Conservation (phyloP, 495 filamentous ascomycete species). For the Penicillium riverlandense region DNA sequence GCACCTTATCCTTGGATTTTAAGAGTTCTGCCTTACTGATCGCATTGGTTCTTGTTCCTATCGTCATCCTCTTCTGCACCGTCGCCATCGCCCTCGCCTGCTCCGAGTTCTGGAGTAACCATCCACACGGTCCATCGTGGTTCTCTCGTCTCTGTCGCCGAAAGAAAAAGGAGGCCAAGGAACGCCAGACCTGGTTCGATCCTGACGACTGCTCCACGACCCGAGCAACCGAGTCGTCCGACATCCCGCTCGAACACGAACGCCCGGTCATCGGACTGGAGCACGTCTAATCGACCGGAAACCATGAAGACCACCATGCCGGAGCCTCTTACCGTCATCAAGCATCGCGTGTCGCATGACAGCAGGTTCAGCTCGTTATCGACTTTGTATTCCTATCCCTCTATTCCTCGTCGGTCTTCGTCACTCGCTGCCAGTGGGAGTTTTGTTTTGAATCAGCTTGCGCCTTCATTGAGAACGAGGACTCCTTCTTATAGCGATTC, state of each 20-base stretch:
- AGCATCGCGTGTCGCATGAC: neutral
- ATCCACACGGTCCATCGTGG: conserved; percentile 6
- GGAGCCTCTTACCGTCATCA: conserved; percentile 9
- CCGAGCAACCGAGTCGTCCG: conserved; percentile 13
- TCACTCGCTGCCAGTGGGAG: conserved; percentile 11
- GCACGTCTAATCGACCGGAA: conserved; percentile 9
- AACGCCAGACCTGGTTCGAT: conserved; percentile 13
- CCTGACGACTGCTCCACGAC: conserved; percentile 8
- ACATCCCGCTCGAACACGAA: conserved; percentile 9
- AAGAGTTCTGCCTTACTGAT: conserved; percentile 36
- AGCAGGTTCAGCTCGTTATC: conserved; percentile 5
- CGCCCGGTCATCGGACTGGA: conserved; percentile 10
- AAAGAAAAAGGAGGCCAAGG: conserved; percentile 1
- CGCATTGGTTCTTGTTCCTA: conserved; percentile 49
- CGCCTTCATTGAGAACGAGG: conserved; percentile 19
- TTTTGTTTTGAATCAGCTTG: conserved; percentile 4
- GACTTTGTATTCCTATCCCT: conserved; percentile 9
- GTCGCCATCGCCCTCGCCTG: conserved; percentile 42
- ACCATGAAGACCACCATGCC: conserved; percentile 4
- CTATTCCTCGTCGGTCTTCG: conserved; percentile 19
- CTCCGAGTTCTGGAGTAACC: conserved; percentile 28
- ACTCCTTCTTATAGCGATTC: conserved; percentile 16
- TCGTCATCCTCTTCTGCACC: conserved; percentile 35
- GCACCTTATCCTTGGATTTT: conserved; percentile 22
- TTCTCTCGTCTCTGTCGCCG: conserved; percentile 2